Base-by-base conservation (phyloP, 139 green algal genomes). In the Coelastrella sp. region DNA sequence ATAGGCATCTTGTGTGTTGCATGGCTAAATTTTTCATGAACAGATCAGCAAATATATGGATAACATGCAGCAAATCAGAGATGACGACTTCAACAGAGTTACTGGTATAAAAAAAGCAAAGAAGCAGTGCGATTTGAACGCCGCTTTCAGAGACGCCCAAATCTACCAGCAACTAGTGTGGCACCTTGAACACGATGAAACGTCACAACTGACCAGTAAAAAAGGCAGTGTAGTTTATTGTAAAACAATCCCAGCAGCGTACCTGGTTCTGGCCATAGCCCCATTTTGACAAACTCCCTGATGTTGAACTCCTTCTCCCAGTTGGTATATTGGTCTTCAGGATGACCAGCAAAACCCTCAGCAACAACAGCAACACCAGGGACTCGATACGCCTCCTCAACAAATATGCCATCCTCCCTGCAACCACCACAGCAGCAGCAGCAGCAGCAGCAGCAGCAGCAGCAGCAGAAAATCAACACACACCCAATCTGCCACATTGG, bases 311-410 rank as follows among this genome's bases (percentile, higher is more conserved):
- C 23, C 53, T 71, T 82, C 34, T 82, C 75, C 0, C 35, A 38
- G 75, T 82, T 59, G 17, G 21, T 27, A 35, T 82, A 82, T 7
- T n/a, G 34, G 32, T 82, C 75, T 21, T 62, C 40, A 2, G 60
- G 78, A 60, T 74, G 78, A 4, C 62, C 78, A 5, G 60, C 78
- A 76, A 84, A 84, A 25, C 78, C 78, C 59, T 84, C 78, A 25
- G 78, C 78, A 13, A 84, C 38, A 32, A 38, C 38, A 30, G 30
- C 40, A 41, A 45, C 40, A 66, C 62, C 60, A 4, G 78, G 78
- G 25, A 84, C 19, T 5, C 4, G 13, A 4, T 25, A 34, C 2
- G 78, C 78, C 34, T 84, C 78, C 30, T 84, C 60, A 27, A 84
- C 50, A 21, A 64, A 84, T 6, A 64, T 30, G 41, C 60, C 78